Conservation (phyloP, 2,329 filamentous ascomycete species). For the Clarireedia hainanense region DNA sequence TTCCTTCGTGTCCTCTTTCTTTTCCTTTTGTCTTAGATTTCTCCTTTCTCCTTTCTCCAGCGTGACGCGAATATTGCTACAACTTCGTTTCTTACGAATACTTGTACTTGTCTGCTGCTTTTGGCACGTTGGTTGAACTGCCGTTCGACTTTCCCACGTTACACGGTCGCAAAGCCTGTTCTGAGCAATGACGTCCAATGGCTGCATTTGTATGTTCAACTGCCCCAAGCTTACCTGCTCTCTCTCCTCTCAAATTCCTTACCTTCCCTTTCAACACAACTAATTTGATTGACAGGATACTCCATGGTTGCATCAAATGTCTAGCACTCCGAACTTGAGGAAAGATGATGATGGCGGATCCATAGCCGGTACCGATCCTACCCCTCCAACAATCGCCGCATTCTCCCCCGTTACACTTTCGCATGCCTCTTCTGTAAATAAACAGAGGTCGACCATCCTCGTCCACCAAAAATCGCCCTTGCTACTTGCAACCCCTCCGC, state of each 20-base stretch:
- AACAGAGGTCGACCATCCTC: constrained; percentile 82
- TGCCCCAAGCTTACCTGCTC: constrained; percentile 5
- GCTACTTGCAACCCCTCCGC: constrained; percentile 85
- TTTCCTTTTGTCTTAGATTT: not conserved
- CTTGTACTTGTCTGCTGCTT: not conserved
- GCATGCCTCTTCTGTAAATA: constrained; percentile 51
- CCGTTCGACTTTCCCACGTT: not conserved
- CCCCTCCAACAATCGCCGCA: constrained; percentile 71
- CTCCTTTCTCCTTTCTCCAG: not conserved
- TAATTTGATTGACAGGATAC: constrained; percentile 25
- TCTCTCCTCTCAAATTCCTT: not conserved
- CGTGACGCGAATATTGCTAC: no score
- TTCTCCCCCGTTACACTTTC: constrained; percentile 82
- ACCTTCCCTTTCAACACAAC: not conserved
- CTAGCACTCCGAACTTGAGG: constrained; percentile 24
- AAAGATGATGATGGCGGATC: constrained; percentile 24
- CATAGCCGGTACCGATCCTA: constrained; percentile 30
- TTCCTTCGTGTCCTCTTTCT: not conserved
- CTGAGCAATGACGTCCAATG: constrained; percentile 29
- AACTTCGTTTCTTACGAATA: no score
- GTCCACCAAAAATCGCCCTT: constrained; percentile 96
- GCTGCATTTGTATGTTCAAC: constrained; percentile 28
- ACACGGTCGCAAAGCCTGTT: constrained; percentile 11
- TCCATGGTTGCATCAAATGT: constrained; percentile 30
- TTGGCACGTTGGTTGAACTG: not conserved